Evolutionary conservation across 2,329 filamentous ascomycete species (phyloP).

Genomic region (Botryosphaeria dothidea): DNA sequence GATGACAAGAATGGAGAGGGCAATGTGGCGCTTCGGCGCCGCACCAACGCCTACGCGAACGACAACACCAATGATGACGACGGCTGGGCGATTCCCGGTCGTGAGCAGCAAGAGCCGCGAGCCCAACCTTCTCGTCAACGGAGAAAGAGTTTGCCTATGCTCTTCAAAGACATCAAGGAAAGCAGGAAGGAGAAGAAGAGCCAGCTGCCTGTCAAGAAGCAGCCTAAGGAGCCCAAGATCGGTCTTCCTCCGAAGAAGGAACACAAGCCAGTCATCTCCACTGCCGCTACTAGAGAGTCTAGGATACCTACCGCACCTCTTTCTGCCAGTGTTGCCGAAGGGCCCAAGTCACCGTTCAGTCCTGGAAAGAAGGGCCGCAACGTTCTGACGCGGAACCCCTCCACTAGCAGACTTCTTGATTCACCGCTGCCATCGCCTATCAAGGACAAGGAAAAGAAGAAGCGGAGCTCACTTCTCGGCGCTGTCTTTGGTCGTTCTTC

Average conservation of each 20-base stretch:
- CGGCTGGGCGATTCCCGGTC: not conserved
- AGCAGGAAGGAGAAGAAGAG: constrained; percentile 4
- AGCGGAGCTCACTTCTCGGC: not conserved
- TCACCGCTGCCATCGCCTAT: not conserved
- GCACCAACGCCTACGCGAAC: not conserved
- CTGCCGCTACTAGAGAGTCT: not conserved
- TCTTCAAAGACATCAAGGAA: not conserved
- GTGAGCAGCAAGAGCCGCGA: not conserved
- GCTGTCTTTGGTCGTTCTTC: constrained; percentile 6
- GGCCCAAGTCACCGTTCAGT: not conserved
- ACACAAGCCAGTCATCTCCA: not conserved
- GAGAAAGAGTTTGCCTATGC: constrained; percentile 7
- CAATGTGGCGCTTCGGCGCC: not conserved
- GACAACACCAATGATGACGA: not conserved
- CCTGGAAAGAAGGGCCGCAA: constrained; percentile 3
- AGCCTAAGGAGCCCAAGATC: not conserved
- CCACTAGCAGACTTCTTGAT: not conserved
- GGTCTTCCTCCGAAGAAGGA: not conserved
- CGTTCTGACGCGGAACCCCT: not conserved
- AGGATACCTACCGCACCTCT: not conserved
- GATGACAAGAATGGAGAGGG: not conserved
- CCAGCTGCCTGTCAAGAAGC: not conserved
- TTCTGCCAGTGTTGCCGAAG: not conserved
- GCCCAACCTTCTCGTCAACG: not conserved
- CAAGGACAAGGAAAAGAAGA: constrained; percentile 12